Evolutionary conservation across 2,329 filamentous ascomycete genomes (phyloP).

Genomic region (Beauveria asiatica): DNA sequence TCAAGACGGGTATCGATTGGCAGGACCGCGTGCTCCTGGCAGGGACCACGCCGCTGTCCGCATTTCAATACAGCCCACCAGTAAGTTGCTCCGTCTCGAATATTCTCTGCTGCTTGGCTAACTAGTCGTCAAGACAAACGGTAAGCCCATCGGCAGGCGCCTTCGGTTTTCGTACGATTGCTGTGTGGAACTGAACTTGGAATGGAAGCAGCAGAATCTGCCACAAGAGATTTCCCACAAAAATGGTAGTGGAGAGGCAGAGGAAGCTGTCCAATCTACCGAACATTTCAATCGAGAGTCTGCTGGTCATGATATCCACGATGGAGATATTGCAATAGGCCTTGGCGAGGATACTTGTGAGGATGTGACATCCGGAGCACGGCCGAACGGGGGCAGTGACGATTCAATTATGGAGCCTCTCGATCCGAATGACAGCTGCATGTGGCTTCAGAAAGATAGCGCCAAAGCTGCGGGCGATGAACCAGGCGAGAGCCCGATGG

Average conservation of each 20-base stretch:
- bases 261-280: not conserved
- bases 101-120: not conserved
- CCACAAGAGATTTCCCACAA: not conserved
- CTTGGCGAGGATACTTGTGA: not conserved
- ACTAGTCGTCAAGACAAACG: slow-evolving; percentile 15
- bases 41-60: slow-evolving; percentile 21
- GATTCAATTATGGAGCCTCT: not conserved
- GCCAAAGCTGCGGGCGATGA: not conserved
- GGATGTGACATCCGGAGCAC: not conserved
- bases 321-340: not conserved
- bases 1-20: slow-evolving; percentile 52
- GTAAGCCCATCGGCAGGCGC: slow-evolving; percentile 29
- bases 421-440: not conserved
- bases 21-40: slow-evolving; percentile 38
- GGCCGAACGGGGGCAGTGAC: not conserved
- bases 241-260: not conserved
- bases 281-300: not conserved
- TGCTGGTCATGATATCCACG: not conserved
- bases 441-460: not conserved
- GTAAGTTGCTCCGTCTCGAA: slow-evolving; percentile 24
- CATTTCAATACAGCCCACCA: slow-evolving; percentile 39
- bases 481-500: too few species aligned
- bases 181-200: slow-evolving; percentile 26
- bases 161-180: slow-evolving; percentile 25
- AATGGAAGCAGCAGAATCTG: slow-evolving; percentile 14